A percentile compares a stretch with the other conserved stretches of the same genome.
Evolutionary conservation across 1,284 basidiomycete species (phyloP).

Genomic region (Inonotus obliquus): DNA sequence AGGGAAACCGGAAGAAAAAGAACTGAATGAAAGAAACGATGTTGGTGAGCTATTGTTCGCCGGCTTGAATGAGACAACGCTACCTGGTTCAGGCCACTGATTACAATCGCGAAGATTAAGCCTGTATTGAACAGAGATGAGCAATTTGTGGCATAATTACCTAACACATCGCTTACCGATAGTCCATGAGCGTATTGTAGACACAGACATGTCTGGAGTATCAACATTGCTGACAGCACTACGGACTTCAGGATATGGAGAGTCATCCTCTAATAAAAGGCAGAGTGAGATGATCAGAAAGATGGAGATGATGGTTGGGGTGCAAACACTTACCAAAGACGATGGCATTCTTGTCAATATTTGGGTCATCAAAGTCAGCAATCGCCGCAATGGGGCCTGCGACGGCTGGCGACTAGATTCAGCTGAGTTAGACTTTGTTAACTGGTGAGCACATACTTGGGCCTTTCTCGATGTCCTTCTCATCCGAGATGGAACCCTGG

Average conservation of each 20-base stretch:
- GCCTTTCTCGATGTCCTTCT: conserved; percentile 17
- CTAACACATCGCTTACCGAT: conserved; percentile 34
- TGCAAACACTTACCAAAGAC: conserved; percentile 5
- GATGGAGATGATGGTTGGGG: neutral
- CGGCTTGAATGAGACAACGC: conserved; percentile 42
- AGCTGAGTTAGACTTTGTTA: neutral
- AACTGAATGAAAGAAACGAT: conserved; percentile 32
- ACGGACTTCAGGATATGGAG: conserved; percentile 35
- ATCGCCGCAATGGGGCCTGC: conserved; percentile 2
- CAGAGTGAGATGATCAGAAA: neutral
- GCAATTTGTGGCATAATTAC: conserved; percentile 30
- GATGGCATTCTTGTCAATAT: conserved; percentile 19
- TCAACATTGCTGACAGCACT: conserved; percentile 30
- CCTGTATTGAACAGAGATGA: conserved; percentile 29
- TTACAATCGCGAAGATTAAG: conserved; percentile 37
- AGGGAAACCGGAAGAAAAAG: conserved; percentile 49
- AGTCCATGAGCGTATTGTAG: conserved; percentile 35
- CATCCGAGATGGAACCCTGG: conserved; percentile 15
- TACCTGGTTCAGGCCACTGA: conserved; percentile 50
- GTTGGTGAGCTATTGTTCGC: neutral
- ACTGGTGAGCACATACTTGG: neutral
- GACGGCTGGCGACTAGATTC: neutral
- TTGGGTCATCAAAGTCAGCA: conserved; percentile 20
- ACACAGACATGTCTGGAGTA: conserved; percentile 25
- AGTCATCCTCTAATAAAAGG: conserved; percentile 17